Evolutionary conservation across 768 basidiomycete species (phyloP).

Genomic region (Exsudoporus frostii): DNA sequence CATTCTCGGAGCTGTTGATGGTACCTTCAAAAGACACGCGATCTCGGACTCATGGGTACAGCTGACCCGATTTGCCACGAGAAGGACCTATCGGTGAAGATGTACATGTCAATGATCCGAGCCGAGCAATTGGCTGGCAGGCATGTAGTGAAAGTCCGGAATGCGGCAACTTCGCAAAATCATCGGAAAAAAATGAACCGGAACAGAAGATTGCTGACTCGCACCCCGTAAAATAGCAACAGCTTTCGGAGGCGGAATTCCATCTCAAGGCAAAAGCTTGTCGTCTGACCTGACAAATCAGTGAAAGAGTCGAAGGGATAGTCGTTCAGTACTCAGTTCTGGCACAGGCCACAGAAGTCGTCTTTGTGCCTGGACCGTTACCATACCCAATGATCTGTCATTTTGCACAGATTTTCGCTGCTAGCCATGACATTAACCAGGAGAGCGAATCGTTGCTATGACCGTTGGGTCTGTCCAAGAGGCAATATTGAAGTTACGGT

Average conservation of each 20-base stretch:
- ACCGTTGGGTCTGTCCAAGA: too few relatives aligned
- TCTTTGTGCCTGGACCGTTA: too few relatives aligned
- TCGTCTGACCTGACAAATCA: too few relatives aligned
- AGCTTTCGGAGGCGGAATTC: background rate
- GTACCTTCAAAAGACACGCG: background rate
- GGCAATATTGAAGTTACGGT: too few relatives aligned
- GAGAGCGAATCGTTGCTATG: too few relatives aligned
- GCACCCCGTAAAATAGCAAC: background rate
- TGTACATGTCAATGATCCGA: background rate
- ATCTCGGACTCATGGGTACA: background rate
- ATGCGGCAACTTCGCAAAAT: background rate
- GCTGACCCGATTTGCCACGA: background rate
- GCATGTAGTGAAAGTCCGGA: background rate
- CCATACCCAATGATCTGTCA: too few relatives aligned
- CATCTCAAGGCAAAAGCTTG: too few relatives aligned
- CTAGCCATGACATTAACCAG: too few relatives aligned
- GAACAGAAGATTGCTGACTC: background rate
- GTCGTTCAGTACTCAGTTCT: too few relatives aligned
- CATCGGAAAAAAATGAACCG: background rate
- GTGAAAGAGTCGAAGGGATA: too few relatives aligned
- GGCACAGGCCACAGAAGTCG: too few relatives aligned
- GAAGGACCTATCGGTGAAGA: background rate
- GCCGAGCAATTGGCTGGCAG: background rate
- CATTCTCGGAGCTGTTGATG: background rate
- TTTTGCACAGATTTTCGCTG: too few relatives aligned